These are phyloP conservation scores for Penicillium lividum DNA, from an alignment of 495 filamentous ascomycete genomes.

Conservation along the genomic window DNA sequence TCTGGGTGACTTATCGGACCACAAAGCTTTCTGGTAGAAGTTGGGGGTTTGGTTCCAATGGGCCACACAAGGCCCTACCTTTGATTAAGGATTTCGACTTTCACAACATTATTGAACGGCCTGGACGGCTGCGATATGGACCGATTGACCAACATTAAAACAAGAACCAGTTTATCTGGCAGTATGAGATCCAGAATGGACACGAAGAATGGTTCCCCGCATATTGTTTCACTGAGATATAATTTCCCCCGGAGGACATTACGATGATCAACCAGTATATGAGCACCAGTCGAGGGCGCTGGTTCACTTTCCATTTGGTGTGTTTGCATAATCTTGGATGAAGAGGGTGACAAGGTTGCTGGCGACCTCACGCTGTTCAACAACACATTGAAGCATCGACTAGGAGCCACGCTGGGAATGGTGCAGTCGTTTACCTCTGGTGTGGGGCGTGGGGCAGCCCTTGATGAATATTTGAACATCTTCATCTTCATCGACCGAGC, in stretches of 20 bases:
- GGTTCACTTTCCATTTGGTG: constrained; percentile 52
- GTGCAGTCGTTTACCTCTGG: constrained; percentile 15
- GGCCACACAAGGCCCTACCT: constrained; percentile 50
- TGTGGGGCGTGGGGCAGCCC: constrained; percentile 19
- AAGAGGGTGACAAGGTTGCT: constrained; percentile 37
- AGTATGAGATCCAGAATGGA: constrained; percentile 51
- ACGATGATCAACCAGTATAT: constrained; percentile 58
- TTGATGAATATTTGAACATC: constrained; percentile 19
- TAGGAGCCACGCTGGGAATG: constrained; percentile 16
- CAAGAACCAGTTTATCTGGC: constrained; percentile 46
- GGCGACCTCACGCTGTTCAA: constrained; percentile 58
- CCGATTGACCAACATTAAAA: constrained; percentile 18
- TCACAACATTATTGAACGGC: constrained; percentile 40
- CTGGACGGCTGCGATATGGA: constrained; percentile 40
- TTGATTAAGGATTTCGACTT: constrained; percentile 39
- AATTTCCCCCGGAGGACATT: constrained; percentile 56
- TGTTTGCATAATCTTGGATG: constrained; percentile 49
- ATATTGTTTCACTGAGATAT: constrained; percentile 59
- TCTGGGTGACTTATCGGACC: constrained; percentile 47
- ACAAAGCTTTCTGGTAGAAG: constrained; percentile 59
- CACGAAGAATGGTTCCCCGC: constrained; percentile 46
- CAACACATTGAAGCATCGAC: constrained; percentile 37
- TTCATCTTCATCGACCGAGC: neutral
- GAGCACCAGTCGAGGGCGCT: constrained; percentile 37
- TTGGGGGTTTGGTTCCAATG: constrained; percentile 63